phyloP scores from a whole-genome alignment of 768 basidiomycete species.

The Calocybe indica region DNA sequence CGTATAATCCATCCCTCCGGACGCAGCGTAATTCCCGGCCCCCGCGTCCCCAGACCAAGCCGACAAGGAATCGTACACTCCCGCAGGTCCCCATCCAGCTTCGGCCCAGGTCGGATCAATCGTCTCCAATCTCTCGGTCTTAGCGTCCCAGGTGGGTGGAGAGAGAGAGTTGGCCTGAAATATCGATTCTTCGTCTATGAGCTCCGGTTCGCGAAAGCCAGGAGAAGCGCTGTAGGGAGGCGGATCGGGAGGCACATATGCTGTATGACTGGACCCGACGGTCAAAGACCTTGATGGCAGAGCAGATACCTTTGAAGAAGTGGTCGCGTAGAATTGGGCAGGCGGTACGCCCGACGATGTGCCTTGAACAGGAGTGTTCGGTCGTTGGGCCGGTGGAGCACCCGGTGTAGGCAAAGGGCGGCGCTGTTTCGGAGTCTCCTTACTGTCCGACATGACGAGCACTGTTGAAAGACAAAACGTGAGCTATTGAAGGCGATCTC shows the following conservation, averaged over 20 bases:
- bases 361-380: constrained; percentile 32
- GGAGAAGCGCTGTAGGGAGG: constrained; percentile 31
- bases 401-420: constrained; percentile 44
- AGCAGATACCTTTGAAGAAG: constrained; percentile 23
- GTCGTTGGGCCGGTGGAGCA: constrained; percentile 27
- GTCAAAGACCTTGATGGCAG: constrained; percentile 32
- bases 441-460: constrained; percentile 28
- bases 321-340: constrained; percentile 30
- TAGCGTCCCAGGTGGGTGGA: constrained; percentile 14
- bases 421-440: constrained; percentile 36
- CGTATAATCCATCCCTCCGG: constrained; percentile 17
- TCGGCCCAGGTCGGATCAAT: constrained; percentile 10
- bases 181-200: constrained; percentile 37
- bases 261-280: constrained; percentile 39
- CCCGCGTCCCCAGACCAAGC: constrained; percentile 12
- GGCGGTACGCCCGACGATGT: constrained; percentile 24
- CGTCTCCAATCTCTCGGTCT: constrained; percentile 15
- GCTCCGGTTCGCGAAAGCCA: constrained; percentile 51
- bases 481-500: too few relatives aligned
- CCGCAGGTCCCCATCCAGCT: too few relatives aligned
- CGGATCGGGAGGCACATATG: constrained; percentile 27
- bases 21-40: constrained; percentile 4
- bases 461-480: background rate
- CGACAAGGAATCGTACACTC: background rate
- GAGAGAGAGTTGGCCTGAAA: constrained; percentile 24